Evolutionary conservation across 768 basidiomycete genomes (phyloP), one percentile per base, ranked within the genome.

Genomic region (Lactarius sp.): DNA sequence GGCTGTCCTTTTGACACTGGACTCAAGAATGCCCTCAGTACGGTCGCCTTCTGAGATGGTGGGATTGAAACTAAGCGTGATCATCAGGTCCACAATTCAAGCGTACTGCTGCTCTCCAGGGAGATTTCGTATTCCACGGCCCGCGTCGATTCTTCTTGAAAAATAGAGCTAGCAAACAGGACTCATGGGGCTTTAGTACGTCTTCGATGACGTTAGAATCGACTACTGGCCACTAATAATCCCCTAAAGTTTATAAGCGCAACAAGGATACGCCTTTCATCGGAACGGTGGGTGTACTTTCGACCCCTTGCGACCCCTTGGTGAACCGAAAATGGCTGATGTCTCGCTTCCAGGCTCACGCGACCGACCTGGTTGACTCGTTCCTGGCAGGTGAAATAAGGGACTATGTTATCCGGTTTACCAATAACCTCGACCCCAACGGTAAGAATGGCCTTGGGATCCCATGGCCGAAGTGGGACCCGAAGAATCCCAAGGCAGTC

Each of bases 1-100:
- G 67, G 67, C 10, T 47, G 39, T 56, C 67, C 67, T 12, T 68
- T 68, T 56, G 65, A 66, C 56, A 68, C 65, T 6, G 67, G 67
- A 7, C 1, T 66, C 9, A 50, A 50, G 27, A 68, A 63, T 36
- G 39, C 16, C 4, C 62, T 80, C 5, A 76, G 78, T 2, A 63
- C 78, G 4, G 7, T 33, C 31, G 34, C 33, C 36, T 14, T 55
- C 55, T 42, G 33, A 18, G 44, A 4, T 33, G 31, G 20, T 8
- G 27, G 46, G 36, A 47, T 20, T 31, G 42, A 33, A 53, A 5
- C 39, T 53, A 1, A 33, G 33, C 3, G 49, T 27, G 52, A 22
- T 7, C 12, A 2, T 41, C 50, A 57, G 61, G 60, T 8, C 36
- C 61, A n/a, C 67, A 68, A 49, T 68, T 66, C 51, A 68, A 68